Percentiles rank a stretch among this genome's conserved stretches.
phyloP scores from a whole-genome alignment of 2,329 filamentous ascomycete species.

The Clarireedia paspali region DNA sequence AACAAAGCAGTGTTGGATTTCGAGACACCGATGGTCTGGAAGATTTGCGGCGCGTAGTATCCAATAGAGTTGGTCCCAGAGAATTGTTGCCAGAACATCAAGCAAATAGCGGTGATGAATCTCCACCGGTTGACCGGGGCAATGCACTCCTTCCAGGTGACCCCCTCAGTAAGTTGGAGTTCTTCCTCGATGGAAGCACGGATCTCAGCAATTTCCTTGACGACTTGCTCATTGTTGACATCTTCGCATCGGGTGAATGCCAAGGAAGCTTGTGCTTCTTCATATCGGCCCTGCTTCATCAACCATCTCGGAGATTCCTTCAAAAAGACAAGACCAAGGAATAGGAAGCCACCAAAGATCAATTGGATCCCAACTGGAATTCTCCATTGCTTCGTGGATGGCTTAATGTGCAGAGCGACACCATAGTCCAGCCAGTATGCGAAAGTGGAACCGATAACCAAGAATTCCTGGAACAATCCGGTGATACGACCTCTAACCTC shows the following conservation, averaged over 20 bases:
- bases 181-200: slow-evolving; percentile 61
- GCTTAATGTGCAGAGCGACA: slow-evolving; percentile 28
- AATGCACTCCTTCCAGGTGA: slow-evolving; percentile 45
- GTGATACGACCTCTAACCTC: slow-evolving; percentile 34
- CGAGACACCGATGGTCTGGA: slow-evolving; percentile 53
- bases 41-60: slow-evolving; percentile 43
- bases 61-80: slow-evolving; percentile 20
- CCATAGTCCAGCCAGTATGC: slow-evolving; percentile 50
- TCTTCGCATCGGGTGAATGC: slow-evolving; percentile 51
- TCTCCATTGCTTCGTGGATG: slow-evolving; percentile 34
- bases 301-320: slow-evolving; percentile 53
- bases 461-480: slow-evolving; percentile 37
- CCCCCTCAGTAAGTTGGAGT: slow-evolving; percentile 59
- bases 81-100: slow-evolving; percentile 39
- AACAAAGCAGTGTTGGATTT: slow-evolving; percentile 53
- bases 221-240: slow-evolving; percentile 45
- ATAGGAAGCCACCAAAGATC: slow-evolving; percentile 17
- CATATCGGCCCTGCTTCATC: slow-evolving; percentile 54
- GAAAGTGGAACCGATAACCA: slow-evolving; percentile 32
- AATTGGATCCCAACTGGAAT: slow-evolving; percentile 36
- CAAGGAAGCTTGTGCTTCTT: slow-evolving; percentile 49
- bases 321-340: slow-evolving; percentile 33
- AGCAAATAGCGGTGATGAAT: slow-evolving; percentile 33
- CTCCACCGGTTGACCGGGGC: slow-evolving; percentile 31
- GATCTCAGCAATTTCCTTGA: slow-evolving; percentile 56